A percentile compares a stretch with the other conserved stretches of the same genome.
Evolutionary conservation across 768 basidiomycete genomes (phyloP).

Genomic region (Mycena chlorophos): DNA sequence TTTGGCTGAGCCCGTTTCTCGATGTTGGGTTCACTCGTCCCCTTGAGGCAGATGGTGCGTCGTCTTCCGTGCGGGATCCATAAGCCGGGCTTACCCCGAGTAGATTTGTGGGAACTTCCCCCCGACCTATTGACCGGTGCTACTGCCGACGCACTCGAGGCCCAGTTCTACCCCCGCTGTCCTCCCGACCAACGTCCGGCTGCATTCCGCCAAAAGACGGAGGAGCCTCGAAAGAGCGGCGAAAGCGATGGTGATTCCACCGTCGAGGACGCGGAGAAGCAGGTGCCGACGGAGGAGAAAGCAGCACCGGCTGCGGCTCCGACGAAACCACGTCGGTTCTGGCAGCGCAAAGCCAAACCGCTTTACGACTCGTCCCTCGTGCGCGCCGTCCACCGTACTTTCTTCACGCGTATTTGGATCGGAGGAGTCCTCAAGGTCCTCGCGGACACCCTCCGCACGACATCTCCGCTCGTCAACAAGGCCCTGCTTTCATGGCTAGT

Average conservation of each 20-base stretch:
- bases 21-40: conserved; percentile 60
- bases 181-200: conserved; percentile 48
- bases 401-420: conserved; percentile 47
- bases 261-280: conserved; percentile 18
- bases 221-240: not conserved
- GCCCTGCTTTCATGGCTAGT: conserved; percentile 60
- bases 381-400: conserved; percentile 47
- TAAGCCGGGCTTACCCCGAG: not conserved
- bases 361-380: conserved; percentile 51
- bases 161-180: conserved; percentile 50
- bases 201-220: conserved; percentile 27
- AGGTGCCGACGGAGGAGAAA: not conserved
- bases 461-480: conserved; percentile 57
- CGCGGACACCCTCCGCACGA: conserved; percentile 19
- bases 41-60: conserved; percentile 54
- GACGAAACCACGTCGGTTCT: conserved; percentile 14
- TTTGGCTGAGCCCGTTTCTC: conserved; percentile 58
- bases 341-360: conserved; percentile 18
- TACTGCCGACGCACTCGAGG: conserved; percentile 45
- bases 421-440: conserved; percentile 50
- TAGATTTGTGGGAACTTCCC: conserved; percentile 59
- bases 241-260: conserved; percentile 11
- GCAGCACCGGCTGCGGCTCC: not conserved
- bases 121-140: conserved; percentile 34
- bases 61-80: too few species aligned